Conservation (phyloP, 441 rosid species). For the Biscutella laevigata region DNA sequence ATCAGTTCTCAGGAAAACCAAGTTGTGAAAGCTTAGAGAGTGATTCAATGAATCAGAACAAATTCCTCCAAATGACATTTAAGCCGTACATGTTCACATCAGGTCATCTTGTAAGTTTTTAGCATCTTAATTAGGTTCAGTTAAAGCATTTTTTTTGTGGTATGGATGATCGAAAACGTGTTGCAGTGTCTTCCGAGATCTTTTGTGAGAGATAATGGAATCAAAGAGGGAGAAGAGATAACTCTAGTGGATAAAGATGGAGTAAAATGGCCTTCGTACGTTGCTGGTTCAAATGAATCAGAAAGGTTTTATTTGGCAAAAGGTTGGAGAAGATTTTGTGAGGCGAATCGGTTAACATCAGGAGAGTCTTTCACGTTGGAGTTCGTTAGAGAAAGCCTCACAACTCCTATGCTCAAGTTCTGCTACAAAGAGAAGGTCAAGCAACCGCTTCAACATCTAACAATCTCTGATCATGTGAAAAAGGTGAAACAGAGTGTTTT, state of each 20-base stretch:
- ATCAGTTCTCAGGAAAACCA: neutral
- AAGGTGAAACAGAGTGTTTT: constrained; percentile 9
- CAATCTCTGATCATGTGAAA: constrained; percentile 2
- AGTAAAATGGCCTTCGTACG: neutral
- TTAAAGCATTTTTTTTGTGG: neutral
- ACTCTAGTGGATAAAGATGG: constrained; percentile 8
- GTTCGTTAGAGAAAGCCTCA: neutral
- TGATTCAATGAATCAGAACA: constrained; percentile 1
- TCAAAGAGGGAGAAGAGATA: neutral
- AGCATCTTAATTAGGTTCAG: neutral
- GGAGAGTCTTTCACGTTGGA: constrained; percentile 4
- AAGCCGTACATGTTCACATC: constrained; percentile 2
- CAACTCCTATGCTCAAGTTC: constrained; percentile 6
- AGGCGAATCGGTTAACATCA: neutral
- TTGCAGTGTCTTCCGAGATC: neutral
- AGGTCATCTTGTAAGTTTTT: constrained; percentile 8
- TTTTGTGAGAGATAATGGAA: neutral
- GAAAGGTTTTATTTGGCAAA: neutral
- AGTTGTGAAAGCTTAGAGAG: neutral
- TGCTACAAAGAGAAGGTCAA: constrained; percentile 1
- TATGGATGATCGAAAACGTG: neutral
- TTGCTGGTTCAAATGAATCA: neutral
- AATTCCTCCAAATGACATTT: neutral
- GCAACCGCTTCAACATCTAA: constrained; percentile 1
- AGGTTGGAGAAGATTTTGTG: neutral